Evolutionary conservation across 768 basidiomycete species (phyloP), one percentile per base, ranked within the genome.

Genomic region (Mycena venus): DNA sequence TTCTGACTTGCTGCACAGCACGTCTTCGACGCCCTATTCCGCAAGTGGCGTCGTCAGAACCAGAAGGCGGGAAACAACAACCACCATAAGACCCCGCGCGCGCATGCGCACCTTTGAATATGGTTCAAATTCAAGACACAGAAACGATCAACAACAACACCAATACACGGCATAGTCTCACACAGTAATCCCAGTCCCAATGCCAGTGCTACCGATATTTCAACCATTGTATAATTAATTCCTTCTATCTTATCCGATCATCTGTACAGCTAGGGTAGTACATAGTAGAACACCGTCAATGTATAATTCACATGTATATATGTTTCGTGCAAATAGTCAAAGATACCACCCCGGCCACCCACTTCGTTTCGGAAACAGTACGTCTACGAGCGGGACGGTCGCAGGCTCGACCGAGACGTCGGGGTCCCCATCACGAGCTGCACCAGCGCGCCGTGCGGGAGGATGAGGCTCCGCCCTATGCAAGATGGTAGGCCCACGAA

Each of bases 21-120:
- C 27, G 27, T 66, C 65, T 40, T 72, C n/a, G 38, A 61, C 8
- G 40, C 44, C n/a, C n/a, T 72, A 2, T 61, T 72, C 58, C 56
- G 65, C 64, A 72, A 61, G 49, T 67, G 64, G 58, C 47, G 58
- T 38, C 71, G 65, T n/a, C n/a, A n/a, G n/a, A n/a, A n/a, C 36
- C 55, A 65, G 23, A 70, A 70, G 36, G 27, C 23, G 27, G 11
- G 25, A 25, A 51, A 51, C 14, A 51, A 51, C 2, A 11, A n/a
- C n/a, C n/a, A 25, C 49, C 49, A 27, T 11, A 14, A 51, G 25
- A 1, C 49, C 49, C 11, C 49, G 49, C 49, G 5, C 4, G 17
- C 42, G 42, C 42, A n/a, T n/a, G n/a, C 12, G 17, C 2, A 5
- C 11, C 49, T 15, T 51, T 51, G 49, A 51, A 23, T 9, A 19